Evolutionary conservation across 2,329 filamentous ascomycete species (phyloP).

Genomic region (Colletotrichum eremochloae): DNA sequence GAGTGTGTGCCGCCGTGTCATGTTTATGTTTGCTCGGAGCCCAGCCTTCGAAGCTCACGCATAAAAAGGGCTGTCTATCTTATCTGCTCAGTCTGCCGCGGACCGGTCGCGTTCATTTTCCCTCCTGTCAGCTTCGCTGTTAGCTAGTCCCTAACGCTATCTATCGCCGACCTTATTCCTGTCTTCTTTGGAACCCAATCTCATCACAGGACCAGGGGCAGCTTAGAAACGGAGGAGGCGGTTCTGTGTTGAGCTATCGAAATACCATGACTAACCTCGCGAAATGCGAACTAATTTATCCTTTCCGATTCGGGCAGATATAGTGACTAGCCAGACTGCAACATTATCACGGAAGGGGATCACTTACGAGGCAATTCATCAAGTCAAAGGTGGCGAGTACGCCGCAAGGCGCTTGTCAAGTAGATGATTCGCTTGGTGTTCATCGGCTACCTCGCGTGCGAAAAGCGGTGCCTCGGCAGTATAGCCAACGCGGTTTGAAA

Average conservation of each 20-base stretch:
- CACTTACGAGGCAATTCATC: too few relatives aligned
- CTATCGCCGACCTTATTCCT: background rate
- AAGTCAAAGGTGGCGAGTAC: too few relatives aligned
- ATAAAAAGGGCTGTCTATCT: background rate
- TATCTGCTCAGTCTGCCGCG: background rate
- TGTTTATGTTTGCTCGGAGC: too few relatives aligned
- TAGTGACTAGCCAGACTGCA: background rate
- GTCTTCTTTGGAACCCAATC: background rate
- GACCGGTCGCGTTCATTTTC: too few relatives aligned
- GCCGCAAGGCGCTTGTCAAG: too few relatives aligned
- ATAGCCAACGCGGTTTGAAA: too few relatives aligned
- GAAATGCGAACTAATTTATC: background rate
- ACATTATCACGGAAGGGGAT: too few relatives aligned
- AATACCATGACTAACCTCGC: background rate
- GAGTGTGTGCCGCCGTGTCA: background rate
- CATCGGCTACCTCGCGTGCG: too few relatives aligned
- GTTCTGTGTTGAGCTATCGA: background rate
- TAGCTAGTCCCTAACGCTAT: background rate
- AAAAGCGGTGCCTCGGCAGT: too few relatives aligned
- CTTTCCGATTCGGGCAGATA: background rate
- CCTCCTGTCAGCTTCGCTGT: background rate
- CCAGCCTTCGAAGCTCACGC: too few relatives aligned
- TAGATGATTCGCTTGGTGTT: too few relatives aligned
- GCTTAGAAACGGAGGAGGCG: background rate
- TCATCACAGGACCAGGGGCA: background rate